Evolutionary conservation across 1,139 yeast genomes (phyloP).

Genomic region (Scheffersomyces stambukii): DNA sequence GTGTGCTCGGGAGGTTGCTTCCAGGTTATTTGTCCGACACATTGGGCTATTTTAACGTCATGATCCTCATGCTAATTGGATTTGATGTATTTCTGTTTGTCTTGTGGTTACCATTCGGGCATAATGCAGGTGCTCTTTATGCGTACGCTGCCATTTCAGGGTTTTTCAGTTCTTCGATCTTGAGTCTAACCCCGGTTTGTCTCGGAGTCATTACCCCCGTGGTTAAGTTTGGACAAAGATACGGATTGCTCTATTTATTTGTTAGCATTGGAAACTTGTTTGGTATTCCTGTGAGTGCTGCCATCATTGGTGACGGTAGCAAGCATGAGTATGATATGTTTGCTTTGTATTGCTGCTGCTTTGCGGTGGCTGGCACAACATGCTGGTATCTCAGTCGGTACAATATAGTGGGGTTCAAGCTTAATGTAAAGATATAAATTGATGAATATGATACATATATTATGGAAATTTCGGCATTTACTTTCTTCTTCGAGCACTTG

Average conservation of each 20-base stretch:
- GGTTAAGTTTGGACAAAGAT: conserved; percentile 33
- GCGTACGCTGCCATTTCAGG: conserved; percentile 51
- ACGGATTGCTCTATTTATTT: conserved; percentile 36
- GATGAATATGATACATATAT: neutral
- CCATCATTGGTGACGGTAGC: conserved; percentile 37
- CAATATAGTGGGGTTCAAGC: conserved; percentile 17
- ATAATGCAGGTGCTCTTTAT: conserved; percentile 33
- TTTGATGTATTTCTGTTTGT: conserved; percentile 37
- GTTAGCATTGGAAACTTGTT: conserved; percentile 37
- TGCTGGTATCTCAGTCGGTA: conserved; percentile 20
- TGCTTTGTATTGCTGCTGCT: conserved; percentile 20
- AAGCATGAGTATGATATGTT: conserved; percentile 20
- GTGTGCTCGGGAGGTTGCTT: conserved; percentile 34
- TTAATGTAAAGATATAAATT: conserved; percentile 17
- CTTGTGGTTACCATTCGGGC: conserved; percentile 56
- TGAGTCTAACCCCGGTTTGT: conserved; percentile 34
- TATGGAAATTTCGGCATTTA: conserved; percentile 2
- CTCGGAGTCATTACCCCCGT: conserved; percentile 30
- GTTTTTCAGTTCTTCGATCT: conserved; percentile 29
- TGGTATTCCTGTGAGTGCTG: conserved; percentile 42
- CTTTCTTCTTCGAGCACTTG: conserved; percentile 8
- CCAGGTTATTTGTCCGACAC: conserved; percentile 38
- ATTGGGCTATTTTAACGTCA: conserved; percentile 48
- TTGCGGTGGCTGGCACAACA: conserved; percentile 17
- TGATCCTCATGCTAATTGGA: conserved; percentile 36